Base-by-base conservation (phyloP, 1,139 yeast species). In the Yamadazyma spencermartinsiae region DNA sequence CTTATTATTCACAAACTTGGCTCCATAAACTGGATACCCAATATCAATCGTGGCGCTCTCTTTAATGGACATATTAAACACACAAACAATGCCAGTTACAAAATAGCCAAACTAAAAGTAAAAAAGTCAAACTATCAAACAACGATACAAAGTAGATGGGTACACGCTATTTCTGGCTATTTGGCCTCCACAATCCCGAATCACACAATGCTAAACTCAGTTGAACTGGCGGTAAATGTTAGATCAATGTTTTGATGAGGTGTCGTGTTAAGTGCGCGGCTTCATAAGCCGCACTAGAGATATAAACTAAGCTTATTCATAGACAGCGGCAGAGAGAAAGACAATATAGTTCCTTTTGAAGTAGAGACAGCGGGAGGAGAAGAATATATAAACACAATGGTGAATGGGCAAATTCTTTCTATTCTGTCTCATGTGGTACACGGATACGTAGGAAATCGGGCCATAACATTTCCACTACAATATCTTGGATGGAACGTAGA, bases 1-100 rank as follows among this genome's bases (percentile, higher is more conserved):
- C 48, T 72, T 68, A 49, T 81, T 74, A 50, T 79, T 72, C 38
- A 82, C 68, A 57, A 87, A 90, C 47, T 77, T 76, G 42, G 90
- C 82, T 2, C 87, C 94, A 53, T 83, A 86, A 12, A 88, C 74
- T 1, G 98, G 98, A 55, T 85, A 88, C 3, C 86, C 90, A 33
- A 83, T 68, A 51, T 82, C 80, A 41, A 76, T 59, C 5, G 64
- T 55, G 5, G 68, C 70, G 35, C 69, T 60, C 13, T 65, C 62
- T 43, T 62, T 65, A 28, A 60, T 52, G 23, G 70, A 62, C 70
- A 65, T 64, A 4, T 6, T 28, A n/a, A n/a, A n/a, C n/a, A n/a
- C 13, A 9, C 29, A 4, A 28, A 28, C 8, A 14, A 28, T 4
- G 5, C 4, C 29, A 26, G 29, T 4, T 4, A 5, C 16, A 14